A percentile compares a stretch with the other conserved stretches of the same genome.
Conservation (phyloP, 208 protist species). For the Leptomonas pyrrhocoris region DNA sequence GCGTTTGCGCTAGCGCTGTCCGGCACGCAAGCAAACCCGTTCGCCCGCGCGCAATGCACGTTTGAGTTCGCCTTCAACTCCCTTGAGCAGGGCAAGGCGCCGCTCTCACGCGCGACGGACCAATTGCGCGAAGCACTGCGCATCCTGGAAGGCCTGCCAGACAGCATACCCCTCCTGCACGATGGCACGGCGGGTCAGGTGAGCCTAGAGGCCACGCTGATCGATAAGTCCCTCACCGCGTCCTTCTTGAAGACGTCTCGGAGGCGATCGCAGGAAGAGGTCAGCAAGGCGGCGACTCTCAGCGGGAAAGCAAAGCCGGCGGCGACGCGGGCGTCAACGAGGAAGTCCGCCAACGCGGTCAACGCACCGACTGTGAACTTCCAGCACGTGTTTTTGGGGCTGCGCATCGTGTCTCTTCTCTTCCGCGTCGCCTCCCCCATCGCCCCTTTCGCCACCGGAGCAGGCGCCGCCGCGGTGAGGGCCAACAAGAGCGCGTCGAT, state of each 20-base stretch:
- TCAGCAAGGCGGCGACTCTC: background rate
- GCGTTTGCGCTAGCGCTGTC: constrained; percentile 56
- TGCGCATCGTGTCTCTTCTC: constrained; percentile 33
- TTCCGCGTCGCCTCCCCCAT: constrained; percentile 8
- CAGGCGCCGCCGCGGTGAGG: constrained; percentile 3
- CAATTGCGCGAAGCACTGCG: constrained; percentile 31
- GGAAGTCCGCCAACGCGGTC: constrained; percentile 1
- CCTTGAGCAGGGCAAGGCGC: constrained; percentile 5
- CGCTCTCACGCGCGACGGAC: constrained; percentile 10
- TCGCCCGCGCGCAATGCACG: constrained; percentile 50
- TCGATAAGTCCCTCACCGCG: constrained; percentile 19
- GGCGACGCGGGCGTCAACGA: background rate
- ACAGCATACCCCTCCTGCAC: constrained; percentile 16
- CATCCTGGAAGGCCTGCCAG: constrained; percentile 23
- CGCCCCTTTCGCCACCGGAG: background rate
- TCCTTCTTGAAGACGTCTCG: constrained; percentile 15
- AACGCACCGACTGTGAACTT: constrained; percentile 15
- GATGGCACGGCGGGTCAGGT: background rate
- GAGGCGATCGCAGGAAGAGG: background rate
- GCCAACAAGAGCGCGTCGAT: constrained; percentile 9
- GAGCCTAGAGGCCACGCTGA: constrained; percentile 9
- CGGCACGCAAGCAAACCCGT: constrained; percentile 37
- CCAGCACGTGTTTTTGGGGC: constrained; percentile 29
- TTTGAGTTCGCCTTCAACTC: constrained; percentile 38
- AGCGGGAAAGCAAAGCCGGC: background rate